Evolutionary conservation across 179 eudicot species (phyloP).

Genomic region (Spergularia azorica): DNA sequence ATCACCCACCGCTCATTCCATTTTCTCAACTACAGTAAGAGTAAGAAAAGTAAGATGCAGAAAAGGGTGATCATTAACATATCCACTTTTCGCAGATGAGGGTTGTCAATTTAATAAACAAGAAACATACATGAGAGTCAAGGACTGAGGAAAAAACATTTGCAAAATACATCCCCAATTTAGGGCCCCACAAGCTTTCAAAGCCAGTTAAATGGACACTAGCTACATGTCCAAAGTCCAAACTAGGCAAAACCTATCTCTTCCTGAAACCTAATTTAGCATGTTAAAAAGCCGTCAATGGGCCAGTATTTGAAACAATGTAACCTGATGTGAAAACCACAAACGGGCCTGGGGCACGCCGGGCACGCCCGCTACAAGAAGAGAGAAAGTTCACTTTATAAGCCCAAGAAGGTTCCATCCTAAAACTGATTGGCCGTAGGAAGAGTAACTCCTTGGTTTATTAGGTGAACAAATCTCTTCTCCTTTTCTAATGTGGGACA

Average conservation of each 20-base stretch:
- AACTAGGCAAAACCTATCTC: neutral
- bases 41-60: slow-evolving; percentile 10
- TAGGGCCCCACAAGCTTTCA: no score
- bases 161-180: no score
- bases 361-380: no score
- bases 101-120: slow-evolving; percentile 1
- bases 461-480: no score
- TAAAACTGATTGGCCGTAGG: no score
- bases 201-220: neutral
- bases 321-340: neutral
- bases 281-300: neutral
- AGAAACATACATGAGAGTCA: neutral
- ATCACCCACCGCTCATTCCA: slow-evolving; percentile 99
- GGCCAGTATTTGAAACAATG: neutral
- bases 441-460: no score
- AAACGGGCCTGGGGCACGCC: no score
- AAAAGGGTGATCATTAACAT: neutral
- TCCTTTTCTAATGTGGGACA: no score
- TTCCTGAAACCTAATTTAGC: neutral
- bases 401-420: no score
- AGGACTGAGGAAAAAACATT: no score
- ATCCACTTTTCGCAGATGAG: neutral
- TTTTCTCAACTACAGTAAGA: slow-evolving; percentile 64
- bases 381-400: no score
- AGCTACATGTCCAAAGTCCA: neutral